These are phyloP conservation scores for Smallanthus sonchifolius DNA, from an alignment of 129 eudicot genomes.

Conservation along the genomic window DNA sequence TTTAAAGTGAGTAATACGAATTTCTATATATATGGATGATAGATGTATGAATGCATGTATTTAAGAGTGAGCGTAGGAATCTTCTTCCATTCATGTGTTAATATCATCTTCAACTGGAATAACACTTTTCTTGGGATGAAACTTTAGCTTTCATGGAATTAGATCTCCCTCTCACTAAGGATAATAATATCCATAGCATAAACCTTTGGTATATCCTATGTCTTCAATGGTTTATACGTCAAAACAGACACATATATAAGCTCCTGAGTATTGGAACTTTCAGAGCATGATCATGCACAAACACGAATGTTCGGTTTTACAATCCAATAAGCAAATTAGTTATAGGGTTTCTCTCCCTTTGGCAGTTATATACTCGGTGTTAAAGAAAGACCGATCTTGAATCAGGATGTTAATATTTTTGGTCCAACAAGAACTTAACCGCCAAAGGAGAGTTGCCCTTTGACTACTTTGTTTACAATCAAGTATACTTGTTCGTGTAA, in stretches of 20 bases:
- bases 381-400: background rate
- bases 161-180: constrained; percentile 2
- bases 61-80: constrained; percentile 1
- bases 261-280: background rate
- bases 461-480: constrained; percentile 38
- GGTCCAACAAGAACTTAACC: background rate
- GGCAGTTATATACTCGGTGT: constrained; percentile 37
- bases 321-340: constrained; percentile 39
- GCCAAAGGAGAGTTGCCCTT: constrained; percentile 91
- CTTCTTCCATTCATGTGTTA: constrained; percentile 22
- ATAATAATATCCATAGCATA: constrained; percentile 47
- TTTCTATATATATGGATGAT: too few species aligned
- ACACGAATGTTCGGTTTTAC: background rate
- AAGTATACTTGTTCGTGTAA: background rate
- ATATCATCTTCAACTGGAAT: constrained; percentile 31
- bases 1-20: too few species aligned
- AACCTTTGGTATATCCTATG: constrained; percentile 38
- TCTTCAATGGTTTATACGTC: constrained; percentile 34
- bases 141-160: constrained; percentile 31
- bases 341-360: constrained; percentile 49
- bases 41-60: background rate
- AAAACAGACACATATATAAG: constrained; percentile 17
- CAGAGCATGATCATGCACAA: background rate
- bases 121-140: constrained; percentile 14
- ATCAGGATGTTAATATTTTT: background rate